These are phyloP conservation scores for Acanthamoeba healyi DNA, from an alignment of 208 protist species.

Conservation along the genomic window DNA sequence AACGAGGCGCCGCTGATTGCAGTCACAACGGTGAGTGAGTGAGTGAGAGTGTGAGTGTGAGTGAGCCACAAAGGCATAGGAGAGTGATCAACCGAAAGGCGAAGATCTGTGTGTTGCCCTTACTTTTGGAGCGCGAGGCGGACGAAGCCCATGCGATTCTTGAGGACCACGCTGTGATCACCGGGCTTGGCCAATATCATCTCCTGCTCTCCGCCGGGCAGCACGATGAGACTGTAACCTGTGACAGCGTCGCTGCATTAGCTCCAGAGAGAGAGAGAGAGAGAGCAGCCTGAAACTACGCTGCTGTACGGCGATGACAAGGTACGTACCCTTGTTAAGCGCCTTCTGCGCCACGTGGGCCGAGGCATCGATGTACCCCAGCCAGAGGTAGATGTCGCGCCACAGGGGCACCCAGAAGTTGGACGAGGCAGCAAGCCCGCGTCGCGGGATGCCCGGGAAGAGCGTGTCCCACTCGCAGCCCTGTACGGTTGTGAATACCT, in stretches of 20 bases:
- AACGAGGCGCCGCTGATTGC: background rate
- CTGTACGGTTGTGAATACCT: no score
- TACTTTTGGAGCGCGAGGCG: slow-evolving; percentile 47
- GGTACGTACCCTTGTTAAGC: background rate
- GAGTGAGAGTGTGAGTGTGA: no score
- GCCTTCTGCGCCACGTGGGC: background rate
- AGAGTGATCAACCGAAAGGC: background rate
- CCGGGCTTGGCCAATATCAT: slow-evolving; percentile 27
- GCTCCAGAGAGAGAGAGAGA: no score
- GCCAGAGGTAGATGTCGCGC: slow-evolving; percentile 31
- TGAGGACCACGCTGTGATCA: slow-evolving; percentile 11
- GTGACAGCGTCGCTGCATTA: background rate
- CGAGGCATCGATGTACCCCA: slow-evolving; percentile 6
- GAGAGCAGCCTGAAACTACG: no score
- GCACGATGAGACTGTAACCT: slow-evolving; percentile 23
- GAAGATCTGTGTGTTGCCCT: background rate
- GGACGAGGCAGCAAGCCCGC: slow-evolving; percentile 16
- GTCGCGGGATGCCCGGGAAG: slow-evolving; percentile 27
- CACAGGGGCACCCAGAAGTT: slow-evolving; percentile 34
- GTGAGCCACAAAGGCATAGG: no score
- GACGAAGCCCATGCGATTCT: slow-evolving; percentile 29
- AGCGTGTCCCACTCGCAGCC: slow-evolving; percentile 22
- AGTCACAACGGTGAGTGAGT: background rate
- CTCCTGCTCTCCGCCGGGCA: slow-evolving; percentile 20
- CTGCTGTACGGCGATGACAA: no score